Conservation (phyloP, 805 yeast species). For the Candida dendrica region DNA sequence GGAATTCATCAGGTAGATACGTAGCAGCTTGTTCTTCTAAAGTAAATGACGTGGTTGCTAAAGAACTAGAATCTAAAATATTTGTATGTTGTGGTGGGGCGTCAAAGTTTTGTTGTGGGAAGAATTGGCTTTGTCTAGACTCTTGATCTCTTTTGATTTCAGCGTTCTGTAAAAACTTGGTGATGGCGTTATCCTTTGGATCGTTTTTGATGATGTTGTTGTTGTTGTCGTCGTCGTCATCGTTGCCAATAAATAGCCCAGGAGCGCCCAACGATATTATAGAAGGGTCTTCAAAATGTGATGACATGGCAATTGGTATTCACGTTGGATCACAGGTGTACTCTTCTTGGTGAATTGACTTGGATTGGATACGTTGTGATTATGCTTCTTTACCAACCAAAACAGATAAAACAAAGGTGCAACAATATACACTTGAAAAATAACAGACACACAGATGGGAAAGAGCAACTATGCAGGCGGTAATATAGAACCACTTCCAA, state of each 20-base stretch:
- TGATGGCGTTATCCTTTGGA: slow-evolving; percentile 14
- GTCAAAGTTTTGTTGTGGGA: slow-evolving; percentile 1
- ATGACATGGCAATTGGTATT: background rate
- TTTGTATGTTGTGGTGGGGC: slow-evolving; percentile 1
- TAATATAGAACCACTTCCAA: too few relatives aligned
- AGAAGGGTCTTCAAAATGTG: slow-evolving; percentile 14
- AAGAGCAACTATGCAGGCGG: too few relatives aligned
- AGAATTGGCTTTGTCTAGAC: slow-evolving; percentile 6
- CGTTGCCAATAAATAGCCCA: too few relatives aligned
- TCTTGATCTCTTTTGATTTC: slow-evolving; percentile 15
- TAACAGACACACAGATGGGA: too few relatives aligned
- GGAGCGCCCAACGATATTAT: slow-evolving; percentile 9
- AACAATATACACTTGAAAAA: too few relatives aligned
- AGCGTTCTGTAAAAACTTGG: slow-evolving; percentile 18
- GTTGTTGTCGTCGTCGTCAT: background rate
- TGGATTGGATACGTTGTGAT: too few relatives aligned
- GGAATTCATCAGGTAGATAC: slow-evolving; percentile 6
- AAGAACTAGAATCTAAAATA: background rate
- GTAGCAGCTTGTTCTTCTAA: background rate
- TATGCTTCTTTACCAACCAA: too few relatives aligned
- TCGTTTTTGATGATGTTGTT: background rate
- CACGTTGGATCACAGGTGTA: too few relatives aligned
- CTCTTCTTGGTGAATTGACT: too few relatives aligned
- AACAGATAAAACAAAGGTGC: too few relatives aligned
- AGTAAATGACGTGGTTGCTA: background rate